A percentile compares a stretch with the other conserved stretches of the same genome.
phyloP scores from a whole-genome alignment of 192 early-diverging fungal genomes.

The Coemansia reversa region DNA sequence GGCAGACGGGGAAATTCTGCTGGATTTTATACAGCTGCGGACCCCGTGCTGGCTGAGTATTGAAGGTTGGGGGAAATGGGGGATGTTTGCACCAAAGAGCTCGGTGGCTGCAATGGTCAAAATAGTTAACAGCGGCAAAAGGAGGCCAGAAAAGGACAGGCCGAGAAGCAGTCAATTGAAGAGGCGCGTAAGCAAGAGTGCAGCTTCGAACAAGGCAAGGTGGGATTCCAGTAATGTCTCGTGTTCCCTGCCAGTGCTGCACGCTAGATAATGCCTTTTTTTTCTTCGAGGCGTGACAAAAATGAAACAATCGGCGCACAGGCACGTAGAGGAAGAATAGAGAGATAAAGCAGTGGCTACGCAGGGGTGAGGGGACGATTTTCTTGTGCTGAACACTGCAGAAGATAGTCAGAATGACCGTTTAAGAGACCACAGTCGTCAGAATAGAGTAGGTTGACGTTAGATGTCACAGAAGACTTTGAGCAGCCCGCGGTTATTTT shows the following conservation, averaged over 20 bases:
- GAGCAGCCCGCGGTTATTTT: background rate
- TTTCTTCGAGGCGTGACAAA: background rate
- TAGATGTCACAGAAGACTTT: background rate
- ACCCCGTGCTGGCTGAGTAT: background rate
- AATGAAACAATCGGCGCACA: background rate
- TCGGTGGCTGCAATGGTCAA: background rate
- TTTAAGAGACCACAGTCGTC: background rate
- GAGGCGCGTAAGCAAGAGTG: background rate
- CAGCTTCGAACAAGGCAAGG: background rate
- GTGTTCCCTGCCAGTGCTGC: background rate
- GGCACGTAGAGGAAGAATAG: background rate
- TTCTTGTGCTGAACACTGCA: background rate
- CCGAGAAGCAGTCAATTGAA: constrained; percentile 6
- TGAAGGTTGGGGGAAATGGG: background rate
- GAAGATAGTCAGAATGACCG: background rate
- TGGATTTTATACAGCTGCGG: background rate
- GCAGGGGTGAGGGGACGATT: background rate
- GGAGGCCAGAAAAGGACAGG: background rate
- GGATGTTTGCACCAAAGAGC: background rate
- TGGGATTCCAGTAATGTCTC: background rate
- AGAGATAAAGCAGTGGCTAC: background rate
- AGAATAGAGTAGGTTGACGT: background rate
- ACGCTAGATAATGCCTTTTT: background rate
- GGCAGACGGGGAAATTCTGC: background rate
- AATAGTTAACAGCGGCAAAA: background rate